phyloP scores from a whole-genome alignment of 345 rosid species.

The Eucalyptus pauciflora region DNA sequence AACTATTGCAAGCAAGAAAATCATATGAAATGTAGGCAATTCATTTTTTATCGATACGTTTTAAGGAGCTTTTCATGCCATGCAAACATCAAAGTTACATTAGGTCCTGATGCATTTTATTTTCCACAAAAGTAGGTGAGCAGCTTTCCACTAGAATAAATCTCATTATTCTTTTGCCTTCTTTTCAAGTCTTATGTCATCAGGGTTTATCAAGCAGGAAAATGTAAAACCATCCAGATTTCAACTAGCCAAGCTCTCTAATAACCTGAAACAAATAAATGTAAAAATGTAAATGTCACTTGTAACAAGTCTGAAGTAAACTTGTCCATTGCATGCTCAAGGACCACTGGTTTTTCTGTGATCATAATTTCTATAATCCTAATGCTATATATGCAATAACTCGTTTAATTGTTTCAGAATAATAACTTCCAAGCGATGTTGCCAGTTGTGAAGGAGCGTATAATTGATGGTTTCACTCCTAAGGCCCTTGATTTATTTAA shows the following conservation, averaged over 20 bases:
- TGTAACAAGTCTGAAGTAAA: background rate
- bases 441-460: constrained; percentile 74
- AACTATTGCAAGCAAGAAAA: background rate
- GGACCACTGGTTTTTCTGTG: background rate
- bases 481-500: constrained; percentile 71
- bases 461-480: constrained; percentile 71
- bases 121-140: background rate
- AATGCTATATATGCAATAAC: background rate
- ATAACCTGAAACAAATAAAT: background rate
- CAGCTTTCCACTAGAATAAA: background rate
- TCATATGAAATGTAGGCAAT: background rate
- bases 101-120: background rate
- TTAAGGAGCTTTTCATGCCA: background rate
- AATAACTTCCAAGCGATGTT: constrained; percentile 63
- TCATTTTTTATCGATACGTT: background rate
- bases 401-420: constrained; percentile 38
- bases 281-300: background rate
- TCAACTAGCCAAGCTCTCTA: background rate
- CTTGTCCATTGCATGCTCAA: background rate
- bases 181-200: background rate
- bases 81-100: background rate
- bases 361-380: background rate
- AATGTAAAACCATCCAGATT: background rate
- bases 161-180: background rate
- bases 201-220: background rate